phyloP scores from a whole-genome alignment of 2,329 filamentous ascomycete genomes.

The Paecilomyces sp. region DNA sequence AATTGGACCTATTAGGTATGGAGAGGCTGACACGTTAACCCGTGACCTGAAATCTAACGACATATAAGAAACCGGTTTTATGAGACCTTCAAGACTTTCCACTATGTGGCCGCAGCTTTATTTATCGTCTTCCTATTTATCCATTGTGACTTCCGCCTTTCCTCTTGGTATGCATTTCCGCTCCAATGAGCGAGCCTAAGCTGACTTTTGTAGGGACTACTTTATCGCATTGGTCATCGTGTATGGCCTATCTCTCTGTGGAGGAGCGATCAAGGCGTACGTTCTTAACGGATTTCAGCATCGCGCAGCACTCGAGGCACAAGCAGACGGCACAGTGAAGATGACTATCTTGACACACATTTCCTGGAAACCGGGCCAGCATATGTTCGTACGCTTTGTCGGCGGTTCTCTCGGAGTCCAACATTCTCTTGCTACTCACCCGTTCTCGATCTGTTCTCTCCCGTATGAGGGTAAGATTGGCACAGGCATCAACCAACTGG shows the following conservation, averaged over 20 bases:
- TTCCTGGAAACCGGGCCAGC: slow-evolving; percentile 47
- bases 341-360: slow-evolving; percentile 39
- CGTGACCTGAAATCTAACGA: background rate
- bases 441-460: slow-evolving; percentile 50
- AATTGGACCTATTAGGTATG: slow-evolving; percentile 17
- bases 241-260: slow-evolving; percentile 43
- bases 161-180: slow-evolving; percentile 40
- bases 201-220: slow-evolving; percentile 43
- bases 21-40: background rate
- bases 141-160: slow-evolving; percentile 50
- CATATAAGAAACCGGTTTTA: slow-evolving; percentile 47
- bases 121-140: slow-evolving; percentile 56
- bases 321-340: slow-evolving; percentile 35
- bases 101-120: slow-evolving; percentile 45
- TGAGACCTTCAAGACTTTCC: slow-evolving; percentile 55
- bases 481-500: slow-evolving; percentile 30
- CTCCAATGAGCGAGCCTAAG: background rate
- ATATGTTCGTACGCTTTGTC: slow-evolving; percentile 48
- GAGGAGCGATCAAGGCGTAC: slow-evolving; percentile 40
- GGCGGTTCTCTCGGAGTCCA: slow-evolving; percentile 29
- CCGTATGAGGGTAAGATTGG: slow-evolving; percentile 18
- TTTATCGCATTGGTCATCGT: slow-evolving; percentile 51
- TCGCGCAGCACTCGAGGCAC: slow-evolving; percentile 34
- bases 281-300: slow-evolving; percentile 45
- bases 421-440: slow-evolving; percentile 43